Base-by-base conservation (phyloP, 176 grass and related monocot species). In the Avena atlantica region DNA sequence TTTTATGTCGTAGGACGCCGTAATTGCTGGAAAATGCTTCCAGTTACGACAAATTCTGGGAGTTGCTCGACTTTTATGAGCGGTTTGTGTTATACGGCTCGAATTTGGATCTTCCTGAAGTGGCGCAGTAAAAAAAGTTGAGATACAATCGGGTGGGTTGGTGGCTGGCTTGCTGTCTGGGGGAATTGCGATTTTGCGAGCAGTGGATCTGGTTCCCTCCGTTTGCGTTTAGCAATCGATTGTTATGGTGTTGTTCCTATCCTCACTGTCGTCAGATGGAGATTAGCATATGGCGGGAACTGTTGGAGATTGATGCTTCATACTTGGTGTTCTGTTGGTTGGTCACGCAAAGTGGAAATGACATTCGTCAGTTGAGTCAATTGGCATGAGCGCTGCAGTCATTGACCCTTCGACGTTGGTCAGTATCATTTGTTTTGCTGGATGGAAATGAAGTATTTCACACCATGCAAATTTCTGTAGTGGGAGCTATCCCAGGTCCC, bases 141-240 rank as follows among this genome's bases (percentile, higher is more conserved):
- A 17, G 5, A 20, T 69, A 42, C 9, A 19, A 79, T 81, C 8
- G 19, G 12, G 48, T 6, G 27, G 42, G 15, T 34, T 31, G 61
- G 20, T 76, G 52, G 1, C 17, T 59, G 59, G 3, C 62, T 65
- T 4, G 24, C 24, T 62, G 59, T 5, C 62, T 14, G 9, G 20
- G 12, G 70, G 36, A 24, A 76, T 51, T 64, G 65, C 13, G 79
- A 42, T 40, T 51, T 21, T 59, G 27, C 27, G 7, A 17, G 9
- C 12, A 52, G n/a, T 82, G 64, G 73, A 82, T 86, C 88, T 86
- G 78, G 52, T 70, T 24, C 20, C 47, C 25, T 70, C 40, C 19
- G 15, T 58, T 40, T 37, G 19, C 40, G 2, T 51, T 13, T 2
- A 53, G 17, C 4, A 11, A 52, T 60, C 0, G 11, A 5, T 78